Percentiles rank a stretch among this genome's conserved stretches.
Conservation (phyloP, 2,329 filamentous ascomycete genomes). For the Colletotrichum paranaense region DNA sequence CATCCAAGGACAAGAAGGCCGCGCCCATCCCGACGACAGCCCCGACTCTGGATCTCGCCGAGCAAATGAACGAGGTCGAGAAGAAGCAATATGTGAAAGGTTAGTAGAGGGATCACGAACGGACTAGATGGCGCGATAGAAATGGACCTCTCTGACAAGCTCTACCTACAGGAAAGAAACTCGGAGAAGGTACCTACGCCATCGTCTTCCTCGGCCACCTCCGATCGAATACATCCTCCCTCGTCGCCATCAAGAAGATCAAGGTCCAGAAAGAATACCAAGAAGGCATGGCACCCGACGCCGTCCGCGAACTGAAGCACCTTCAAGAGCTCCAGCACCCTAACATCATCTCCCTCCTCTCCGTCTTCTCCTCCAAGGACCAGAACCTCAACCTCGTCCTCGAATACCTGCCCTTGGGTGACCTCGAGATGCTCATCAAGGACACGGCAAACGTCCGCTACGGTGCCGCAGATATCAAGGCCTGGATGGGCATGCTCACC, state of each 20-base stretch:
- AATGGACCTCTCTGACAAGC: neutral
- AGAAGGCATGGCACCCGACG: constrained; percentile 93
- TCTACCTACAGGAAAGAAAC: constrained; percentile 76
- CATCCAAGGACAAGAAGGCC: constrained; percentile 36
- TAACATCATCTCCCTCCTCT: constrained; percentile 92
- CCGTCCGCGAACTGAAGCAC: constrained; percentile 94
- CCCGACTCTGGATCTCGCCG: constrained; percentile 71
- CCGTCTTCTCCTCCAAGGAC: constrained; percentile 95
- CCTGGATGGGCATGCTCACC: constrained; percentile 98
- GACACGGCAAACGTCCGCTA: constrained; percentile 84
- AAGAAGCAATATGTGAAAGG: constrained; percentile 93
- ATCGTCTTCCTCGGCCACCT: constrained; percentile 92
- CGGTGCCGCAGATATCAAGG: constrained; percentile 90
- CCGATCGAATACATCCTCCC: constrained; percentile 74
- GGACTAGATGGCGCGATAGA: neutral
- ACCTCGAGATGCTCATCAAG: constrained; percentile 93
- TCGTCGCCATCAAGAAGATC: constrained; percentile 95
- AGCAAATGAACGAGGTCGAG: constrained; percentile 84
- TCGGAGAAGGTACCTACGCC: constrained; percentile 97
- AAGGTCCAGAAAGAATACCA: constrained; percentile 87
- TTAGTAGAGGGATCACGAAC: constrained; percentile 43
- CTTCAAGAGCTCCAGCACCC: constrained; percentile 94
- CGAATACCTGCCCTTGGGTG: constrained; percentile 92
- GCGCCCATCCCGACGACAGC: constrained; percentile 41
- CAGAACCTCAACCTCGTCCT: constrained; percentile 97